phyloP scores from a whole-genome alignment of 2,329 filamentous ascomycete genomes.

The Beauveria sp. region DNA sequence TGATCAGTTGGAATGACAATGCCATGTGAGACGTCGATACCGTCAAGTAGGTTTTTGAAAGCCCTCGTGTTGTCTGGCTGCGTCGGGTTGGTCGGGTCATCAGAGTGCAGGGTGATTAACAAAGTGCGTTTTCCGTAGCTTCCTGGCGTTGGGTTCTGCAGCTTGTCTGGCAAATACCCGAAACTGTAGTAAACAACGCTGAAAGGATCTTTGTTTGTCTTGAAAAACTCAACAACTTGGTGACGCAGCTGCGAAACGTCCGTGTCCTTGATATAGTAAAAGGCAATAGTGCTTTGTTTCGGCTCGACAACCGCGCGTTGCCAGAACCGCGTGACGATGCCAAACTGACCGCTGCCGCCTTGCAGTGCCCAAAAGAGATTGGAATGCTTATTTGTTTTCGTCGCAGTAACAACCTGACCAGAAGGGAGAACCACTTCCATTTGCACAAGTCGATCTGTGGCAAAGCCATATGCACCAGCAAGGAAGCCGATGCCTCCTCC shows the following conservation, averaged over 20 bases:
- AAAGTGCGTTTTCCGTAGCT: constrained; percentile 4
- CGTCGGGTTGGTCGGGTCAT: neutral
- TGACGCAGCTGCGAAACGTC: neutral
- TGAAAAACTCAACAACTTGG: constrained; percentile 7
- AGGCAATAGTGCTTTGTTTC: constrained; percentile 4
- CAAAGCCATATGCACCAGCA: constrained; percentile 34
- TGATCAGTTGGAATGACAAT: neutral
- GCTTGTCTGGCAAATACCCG: neutral
- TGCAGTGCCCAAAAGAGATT: constrained; percentile 21
- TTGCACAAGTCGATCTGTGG: constrained; percentile 33
- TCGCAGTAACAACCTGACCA: constrained; percentile 35
- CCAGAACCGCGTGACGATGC: constrained; percentile 20
- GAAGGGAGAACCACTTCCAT: constrained; percentile 39
- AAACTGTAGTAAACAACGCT: constrained; percentile 9
- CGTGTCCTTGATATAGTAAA: constrained; percentile 8
- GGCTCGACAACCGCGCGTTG: constrained; percentile 6
- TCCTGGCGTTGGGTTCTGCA: neutral
- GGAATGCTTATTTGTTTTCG: constrained; percentile 18
- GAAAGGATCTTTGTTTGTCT: constrained; percentile 4
- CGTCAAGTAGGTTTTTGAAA: neutral
- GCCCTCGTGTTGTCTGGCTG: neutral
- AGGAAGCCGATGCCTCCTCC: constrained; percentile 43
- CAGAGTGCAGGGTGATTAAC: constrained; percentile 8
- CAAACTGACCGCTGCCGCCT: constrained; percentile 32
- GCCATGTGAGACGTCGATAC: neutral